Evolutionary conservation across 1,284 basidiomycete genomes (phyloP).

Genomic region (Calocybe gambosa): DNA sequence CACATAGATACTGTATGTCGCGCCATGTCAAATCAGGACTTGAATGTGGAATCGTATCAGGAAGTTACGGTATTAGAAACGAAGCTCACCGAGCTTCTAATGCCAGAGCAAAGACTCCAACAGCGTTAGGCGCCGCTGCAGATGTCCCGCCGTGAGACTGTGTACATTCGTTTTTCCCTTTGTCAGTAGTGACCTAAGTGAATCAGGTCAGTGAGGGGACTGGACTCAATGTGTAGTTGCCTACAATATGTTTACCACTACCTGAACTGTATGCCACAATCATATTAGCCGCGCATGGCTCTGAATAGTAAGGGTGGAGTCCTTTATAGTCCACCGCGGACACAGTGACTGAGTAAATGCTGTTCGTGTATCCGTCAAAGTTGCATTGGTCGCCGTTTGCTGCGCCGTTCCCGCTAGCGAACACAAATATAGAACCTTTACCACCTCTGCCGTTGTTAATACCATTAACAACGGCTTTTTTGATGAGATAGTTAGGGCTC

Average conservation of each 20-base stretch:
- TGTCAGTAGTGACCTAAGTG: slow-evolving; percentile 87
- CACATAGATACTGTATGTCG: slow-evolving; percentile 90
- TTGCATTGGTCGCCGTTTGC: slow-evolving; percentile 95
- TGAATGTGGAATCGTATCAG: slow-evolving; percentile 8
- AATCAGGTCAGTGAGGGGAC: slow-evolving; percentile 9
- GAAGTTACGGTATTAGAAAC: slow-evolving; percentile 1
- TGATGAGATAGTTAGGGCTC: slow-evolving; percentile 86
- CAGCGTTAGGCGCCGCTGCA: slow-evolving; percentile 95
- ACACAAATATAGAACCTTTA: slow-evolving; percentile 93
- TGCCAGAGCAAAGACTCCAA: slow-evolving; percentile 85
- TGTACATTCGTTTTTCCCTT: slow-evolving; percentile 82
- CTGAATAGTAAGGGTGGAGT: slow-evolving; percentile 94
- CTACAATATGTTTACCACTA: slow-evolving; percentile 86
- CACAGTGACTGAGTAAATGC: slow-evolving; percentile 94
- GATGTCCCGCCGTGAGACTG: slow-evolving; percentile 91
- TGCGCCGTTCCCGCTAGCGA: slow-evolving; percentile 97
- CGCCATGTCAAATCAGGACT: slow-evolving; percentile 96
- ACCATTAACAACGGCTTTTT: slow-evolving; percentile 94
- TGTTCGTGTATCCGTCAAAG: slow-evolving; percentile 99
- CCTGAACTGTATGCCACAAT: slow-evolving; percentile 96
- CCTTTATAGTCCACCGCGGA: slow-evolving; percentile 91
- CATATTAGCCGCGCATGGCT: slow-evolving; percentile 95
- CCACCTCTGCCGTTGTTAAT: slow-evolving; percentile 87
- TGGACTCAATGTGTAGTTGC: slow-evolving; percentile 26
- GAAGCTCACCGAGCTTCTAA: slow-evolving; percentile 69